Evolutionary conservation across 2,329 filamentous ascomycete genomes (phyloP), one percentile per base, ranked within the genome.

Genomic region (Niveomyces coronatus): DNA sequence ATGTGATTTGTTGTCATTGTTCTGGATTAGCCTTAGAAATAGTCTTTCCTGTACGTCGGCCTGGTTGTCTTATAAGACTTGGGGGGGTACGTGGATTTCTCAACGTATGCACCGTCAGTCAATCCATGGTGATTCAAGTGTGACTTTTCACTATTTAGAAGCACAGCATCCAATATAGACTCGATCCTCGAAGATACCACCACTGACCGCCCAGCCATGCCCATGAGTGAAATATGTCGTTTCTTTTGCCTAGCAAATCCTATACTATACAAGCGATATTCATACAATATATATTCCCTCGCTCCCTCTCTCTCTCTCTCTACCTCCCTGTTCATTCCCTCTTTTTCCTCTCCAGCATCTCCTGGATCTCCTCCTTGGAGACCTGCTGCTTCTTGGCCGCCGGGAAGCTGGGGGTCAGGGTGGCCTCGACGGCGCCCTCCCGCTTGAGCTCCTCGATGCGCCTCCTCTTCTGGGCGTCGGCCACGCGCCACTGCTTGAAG

Each of bases 401-500:
- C 18, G 57, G 56, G 47, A 65, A 65, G 22, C 49, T 53, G 2
- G 58, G 53, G 27, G 53, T 54, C 6, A 64, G 60, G 11, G 60
- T 58, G 56, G 85, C 69, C 59, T 73, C 69, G 46, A 71, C 67
- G 10, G 82, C 85, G 45, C 83, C 82, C 57, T 89, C 81, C 32
- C 70, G 71, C 55, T 82, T 71, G 50, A 94, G 74, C 55, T 77
- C 76, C 51, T 82, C 80, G 47, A 94, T 66, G 17, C 85, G 82
- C 62, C 79, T 70, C 53, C 84, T 81, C 62, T 89, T 86, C 51
- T 94, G 84, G 54, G 84, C 74, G 50, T 98, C 91, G 63, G 93
- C 89, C 24, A 96, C 85, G 52, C 91, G 74, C 64, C 87, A 83
- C 62, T 95, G 88, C 69, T 96, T 95, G 65, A 98, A 98, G 62